phyloP scores from a whole-genome alignment of 192 early-diverging fungal genomes.

The Entomortierella lignicola region DNA sequence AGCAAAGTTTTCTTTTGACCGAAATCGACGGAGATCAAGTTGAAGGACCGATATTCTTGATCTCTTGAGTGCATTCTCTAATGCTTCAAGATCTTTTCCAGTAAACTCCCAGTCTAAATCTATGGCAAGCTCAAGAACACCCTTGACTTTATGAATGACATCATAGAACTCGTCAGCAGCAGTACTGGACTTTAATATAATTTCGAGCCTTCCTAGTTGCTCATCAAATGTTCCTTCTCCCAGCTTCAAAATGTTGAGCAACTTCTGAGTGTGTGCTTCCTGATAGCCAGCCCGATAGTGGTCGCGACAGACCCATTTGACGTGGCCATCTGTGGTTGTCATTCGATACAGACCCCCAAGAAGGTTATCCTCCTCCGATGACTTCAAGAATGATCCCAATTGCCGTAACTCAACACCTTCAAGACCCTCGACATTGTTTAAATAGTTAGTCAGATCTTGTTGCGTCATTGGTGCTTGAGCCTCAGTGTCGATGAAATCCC shows the following conservation, averaged over 20 bases:
- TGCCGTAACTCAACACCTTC: slow-evolving; percentile 36
- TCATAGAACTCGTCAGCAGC: slow-evolving; percentile 18
- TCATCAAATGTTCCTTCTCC: slow-evolving; percentile 15
- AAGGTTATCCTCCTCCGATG: background rate
- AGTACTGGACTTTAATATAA: slow-evolving; percentile 3
- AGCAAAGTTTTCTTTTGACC: too few species aligned
- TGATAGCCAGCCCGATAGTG: slow-evolving; percentile 16
- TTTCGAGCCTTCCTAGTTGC: slow-evolving; percentile 20
- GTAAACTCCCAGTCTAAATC: background rate
- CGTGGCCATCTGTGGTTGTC: slow-evolving; percentile 16
- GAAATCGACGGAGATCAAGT: too few species aligned
- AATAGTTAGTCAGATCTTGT: slow-evolving; percentile 9
- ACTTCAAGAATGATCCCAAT: slow-evolving; percentile 11
- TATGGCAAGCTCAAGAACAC: slow-evolving; percentile 8
- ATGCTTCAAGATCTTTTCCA: background rate
- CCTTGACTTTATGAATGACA: slow-evolving; percentile 16
- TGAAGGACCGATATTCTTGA: background rate
- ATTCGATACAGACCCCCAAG: slow-evolving; percentile 24
- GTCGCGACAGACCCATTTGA: slow-evolving; percentile 39
- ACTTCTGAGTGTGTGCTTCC: slow-evolving; percentile 5
- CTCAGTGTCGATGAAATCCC: background rate
- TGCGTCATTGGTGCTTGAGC: background rate
- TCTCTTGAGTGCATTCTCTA: background rate
- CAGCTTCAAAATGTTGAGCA: slow-evolving; percentile 6
- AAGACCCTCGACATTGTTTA: background rate